Evolutionary conservation across 1,284 basidiomycete species (phyloP), one percentile per base, ranked within the genome.

Genomic region (Caloboletus inedulis): DNA sequence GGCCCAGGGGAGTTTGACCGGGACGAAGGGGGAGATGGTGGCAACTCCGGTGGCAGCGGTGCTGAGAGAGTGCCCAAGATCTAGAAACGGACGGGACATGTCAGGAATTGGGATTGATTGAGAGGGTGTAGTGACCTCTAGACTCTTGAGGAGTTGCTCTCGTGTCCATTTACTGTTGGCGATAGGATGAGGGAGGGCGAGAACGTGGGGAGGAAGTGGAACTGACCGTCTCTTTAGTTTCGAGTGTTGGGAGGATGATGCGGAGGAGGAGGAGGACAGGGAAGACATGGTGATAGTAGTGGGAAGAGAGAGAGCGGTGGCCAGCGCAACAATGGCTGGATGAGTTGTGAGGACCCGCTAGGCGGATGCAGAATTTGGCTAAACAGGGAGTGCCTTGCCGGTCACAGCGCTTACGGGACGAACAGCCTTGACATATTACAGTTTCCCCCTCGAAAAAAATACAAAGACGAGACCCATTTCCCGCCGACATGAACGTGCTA

Each of bases 21-120:
- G 60, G 85, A 87, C 37, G 77, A 74, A 14, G 84, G 84, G 51
- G 85, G 84, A 52, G 85, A 85, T 53, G 81, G 81, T 30, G 85
- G 85, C 52, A 87, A 73, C 55, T 77, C 76, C 59, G 82, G 77
- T 49, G 86, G 82, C 30, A 85, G 74, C 54, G 78, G 80, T 31
- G 75, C 62, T 52, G 74, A 70, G 52, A 84, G 74, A 53, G 75
- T 69, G 51, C 80, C 81, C 61, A 87, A 75, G 67, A 85, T 77
- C 84, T 87, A 63, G 47, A 62, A 52, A 54, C 52, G 51, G 35
- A 44, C 56, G 48, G 49, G 57, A 57, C 55, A 53, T 59, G 63
- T 53, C 45, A 54, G 53, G 44, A 57, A 31, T 27, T 34, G 43
- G 34, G 10, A 10, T 37, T 37, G 29, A 25, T 43, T 37, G 46